Conservation (phyloP, 2,329 filamentous ascomycete genomes). For the Fusarium armeniacum region DNA sequence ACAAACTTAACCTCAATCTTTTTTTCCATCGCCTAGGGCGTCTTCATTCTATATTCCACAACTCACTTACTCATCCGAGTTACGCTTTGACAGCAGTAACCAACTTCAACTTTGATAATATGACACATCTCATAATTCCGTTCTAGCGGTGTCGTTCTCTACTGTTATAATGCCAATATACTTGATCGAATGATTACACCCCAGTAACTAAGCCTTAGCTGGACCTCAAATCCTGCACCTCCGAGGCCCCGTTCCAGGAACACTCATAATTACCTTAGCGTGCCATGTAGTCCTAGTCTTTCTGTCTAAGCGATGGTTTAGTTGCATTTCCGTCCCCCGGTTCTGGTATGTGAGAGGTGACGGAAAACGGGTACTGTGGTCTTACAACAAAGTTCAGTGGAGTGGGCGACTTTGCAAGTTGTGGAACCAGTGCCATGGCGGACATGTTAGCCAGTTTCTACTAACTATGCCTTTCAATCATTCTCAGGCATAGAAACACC, state of each 20-base stretch:
- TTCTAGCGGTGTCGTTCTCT: slow-evolving; percentile 3
- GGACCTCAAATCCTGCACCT: slow-evolving; percentile 3
- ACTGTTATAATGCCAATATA: neutral
- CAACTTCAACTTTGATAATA: slow-evolving; percentile 1
- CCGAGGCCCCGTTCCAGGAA: slow-evolving; percentile 13
- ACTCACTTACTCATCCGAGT: neutral
- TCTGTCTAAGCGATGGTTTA: slow-evolving; percentile 1
- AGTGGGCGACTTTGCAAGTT: neutral
- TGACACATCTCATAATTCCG: neutral
- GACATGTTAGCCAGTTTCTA: neutral
- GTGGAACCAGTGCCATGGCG: neutral
- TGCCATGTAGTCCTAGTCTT: neutral
- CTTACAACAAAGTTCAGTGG: slow-evolving; percentile 5
- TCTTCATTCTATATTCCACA: neutral
- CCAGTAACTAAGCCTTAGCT: slow-evolving; percentile 4
- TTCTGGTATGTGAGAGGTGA: neutral
- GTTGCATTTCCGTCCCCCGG: neutral
- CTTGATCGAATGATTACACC: neutral
- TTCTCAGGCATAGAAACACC: slow-evolving; percentile 1
- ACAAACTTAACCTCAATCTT: slow-evolving; percentile 1
- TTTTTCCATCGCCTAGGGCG: slow-evolving; percentile 8
- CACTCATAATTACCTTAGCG: slow-evolving; percentile 11
- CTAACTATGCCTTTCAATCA: neutral
- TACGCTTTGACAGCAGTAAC: slow-evolving; percentile 7
- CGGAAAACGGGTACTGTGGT: slow-evolving; percentile 6